Conservation (phyloP, 2,329 filamentous ascomycete genomes). For the Cladosporium phlei region DNA sequence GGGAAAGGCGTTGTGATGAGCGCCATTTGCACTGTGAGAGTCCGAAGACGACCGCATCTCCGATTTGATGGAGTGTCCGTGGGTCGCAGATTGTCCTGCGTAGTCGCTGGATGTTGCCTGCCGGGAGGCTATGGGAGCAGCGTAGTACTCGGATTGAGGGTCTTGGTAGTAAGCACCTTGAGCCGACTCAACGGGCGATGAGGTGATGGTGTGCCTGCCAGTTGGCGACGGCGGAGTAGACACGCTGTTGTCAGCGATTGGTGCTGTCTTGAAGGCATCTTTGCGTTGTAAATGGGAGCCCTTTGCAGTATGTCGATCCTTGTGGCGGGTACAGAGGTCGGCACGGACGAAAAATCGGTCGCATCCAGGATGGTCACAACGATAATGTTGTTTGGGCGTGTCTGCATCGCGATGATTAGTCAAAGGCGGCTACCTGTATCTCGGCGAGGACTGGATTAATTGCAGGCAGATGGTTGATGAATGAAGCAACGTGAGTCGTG, state of each 20-base stretch:
- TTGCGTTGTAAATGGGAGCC: slow-evolving; percentile 72
- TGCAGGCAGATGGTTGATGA: background rate
- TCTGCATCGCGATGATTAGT: slow-evolving; percentile 47
- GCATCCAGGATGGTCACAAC: slow-evolving; percentile 88
- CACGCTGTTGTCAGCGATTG: slow-evolving; percentile 14
- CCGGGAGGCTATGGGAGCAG: background rate
- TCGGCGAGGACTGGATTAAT: background rate
- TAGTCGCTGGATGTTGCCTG: background rate
- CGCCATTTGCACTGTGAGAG: slow-evolving; percentile 4
- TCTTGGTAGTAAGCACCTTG: background rate
- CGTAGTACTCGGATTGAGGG: background rate
- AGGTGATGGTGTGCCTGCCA: slow-evolving; percentile 16
- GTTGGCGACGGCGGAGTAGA: slow-evolving; percentile 18
- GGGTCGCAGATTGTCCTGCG: background rate
- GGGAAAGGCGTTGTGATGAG: background rate
- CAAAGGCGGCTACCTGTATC: background rate
- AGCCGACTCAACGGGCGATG: slow-evolving; percentile 16
- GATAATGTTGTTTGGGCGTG: slow-evolving; percentile 89
- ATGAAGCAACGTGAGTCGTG: slow-evolving; percentile 11
- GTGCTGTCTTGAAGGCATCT: slow-evolving; percentile 57
- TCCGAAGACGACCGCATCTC: slow-evolving; percentile 1
- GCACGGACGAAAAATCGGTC: slow-evolving; percentile 86
- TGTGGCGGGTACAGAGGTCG: slow-evolving; percentile 73
- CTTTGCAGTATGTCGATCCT: slow-evolving; percentile 51
- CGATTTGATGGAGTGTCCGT: background rate